phyloP scores from a whole-genome alignment of 108 stramenopile genomes.

The Schizochytrium sp. region DNA sequence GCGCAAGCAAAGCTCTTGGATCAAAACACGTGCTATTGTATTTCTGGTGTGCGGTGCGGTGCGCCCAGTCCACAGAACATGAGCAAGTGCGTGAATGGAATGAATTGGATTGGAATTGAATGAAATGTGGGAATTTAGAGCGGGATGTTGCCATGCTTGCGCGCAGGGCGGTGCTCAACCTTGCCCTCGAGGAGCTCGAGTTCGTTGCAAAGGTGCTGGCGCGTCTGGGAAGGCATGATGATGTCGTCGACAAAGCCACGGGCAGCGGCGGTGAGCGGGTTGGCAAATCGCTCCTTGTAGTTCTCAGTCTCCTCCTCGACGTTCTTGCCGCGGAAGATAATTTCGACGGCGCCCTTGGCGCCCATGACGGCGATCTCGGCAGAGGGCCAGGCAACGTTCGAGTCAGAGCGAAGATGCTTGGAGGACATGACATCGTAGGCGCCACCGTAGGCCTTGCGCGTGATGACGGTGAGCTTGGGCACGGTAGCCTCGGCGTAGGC shows the following conservation, averaged over 20 bases:
- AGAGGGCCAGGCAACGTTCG: conserved; percentile 96
- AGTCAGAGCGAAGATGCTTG: conserved; percentile 93
- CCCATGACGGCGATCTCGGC: conserved; percentile 98
- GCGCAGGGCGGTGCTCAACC: conserved; percentile 59
- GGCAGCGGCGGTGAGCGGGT: conserved; percentile 63
- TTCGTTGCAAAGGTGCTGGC: conserved; percentile 81
- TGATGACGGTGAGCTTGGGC: conserved; percentile 94
- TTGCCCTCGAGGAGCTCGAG: conserved; percentile 75
- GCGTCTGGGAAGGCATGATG: conserved; percentile 83
- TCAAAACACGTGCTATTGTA: no score
- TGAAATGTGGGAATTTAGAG: conserved; percentile 47
- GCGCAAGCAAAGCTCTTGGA: no score
- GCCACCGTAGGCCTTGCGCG: conserved; percentile 97
- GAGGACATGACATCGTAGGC: conserved; percentile 98
- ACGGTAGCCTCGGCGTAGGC: conserved; percentile 97
- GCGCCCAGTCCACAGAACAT: no score
- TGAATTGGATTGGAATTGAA: no score
- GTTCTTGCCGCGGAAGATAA: conserved; percentile 93
- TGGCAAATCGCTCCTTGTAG: conserved; percentile 80
- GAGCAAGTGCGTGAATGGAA: no score
- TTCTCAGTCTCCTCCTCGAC: conserved; percentile 81
- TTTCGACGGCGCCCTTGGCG: conserved; percentile 97
- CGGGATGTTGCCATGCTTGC: conserved; percentile 94
- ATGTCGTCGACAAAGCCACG: conserved; percentile 77
- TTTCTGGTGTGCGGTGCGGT: no score